Percentiles rank a stretch among this genome's conserved stretches.
These are phyloP conservation scores for Candida succiphila DNA, from an alignment of 805 yeast species.

Conservation along the genomic window DNA sequence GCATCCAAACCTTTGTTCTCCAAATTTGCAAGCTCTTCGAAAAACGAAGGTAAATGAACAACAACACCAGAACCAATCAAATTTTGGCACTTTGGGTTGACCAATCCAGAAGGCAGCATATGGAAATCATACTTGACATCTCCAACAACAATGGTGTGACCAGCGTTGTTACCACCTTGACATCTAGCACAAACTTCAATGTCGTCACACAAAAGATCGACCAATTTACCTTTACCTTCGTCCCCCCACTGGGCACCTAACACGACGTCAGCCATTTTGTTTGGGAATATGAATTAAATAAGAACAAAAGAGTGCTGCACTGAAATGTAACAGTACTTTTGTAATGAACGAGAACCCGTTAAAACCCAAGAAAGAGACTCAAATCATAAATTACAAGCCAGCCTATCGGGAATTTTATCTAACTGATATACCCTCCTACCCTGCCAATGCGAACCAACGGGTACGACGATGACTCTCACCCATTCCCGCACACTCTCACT, in stretches of 20 bases:
- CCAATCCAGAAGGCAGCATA: conserved; percentile 97
- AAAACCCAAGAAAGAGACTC: conserved; percentile 1
- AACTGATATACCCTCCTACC: too few species aligned
- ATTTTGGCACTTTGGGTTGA: conserved; percentile 84
- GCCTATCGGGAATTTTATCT: too few species aligned
- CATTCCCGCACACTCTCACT: too few species aligned
- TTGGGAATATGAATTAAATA: neutral
- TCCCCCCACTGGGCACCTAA: conserved; percentile 99
- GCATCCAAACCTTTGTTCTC: conserved; percentile 76
- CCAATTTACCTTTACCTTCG: conserved; percentile 98
- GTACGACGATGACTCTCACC: too few species aligned
- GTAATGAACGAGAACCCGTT: conserved; percentile 2
- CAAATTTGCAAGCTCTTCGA: conserved; percentile 72
- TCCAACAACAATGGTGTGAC: conserved; percentile 94
- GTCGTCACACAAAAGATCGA: conserved; percentile 87
- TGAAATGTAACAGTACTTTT: neutral
- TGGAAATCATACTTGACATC: conserved; percentile 92
- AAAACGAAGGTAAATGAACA: conserved; percentile 87
- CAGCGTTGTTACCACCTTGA: conserved; percentile 99
- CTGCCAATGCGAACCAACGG: too few species aligned
- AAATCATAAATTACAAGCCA: too few species aligned
- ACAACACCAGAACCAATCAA: conserved; percentile 95
- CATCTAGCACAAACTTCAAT: conserved; percentile 97
- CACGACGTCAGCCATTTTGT: conserved; percentile 75
- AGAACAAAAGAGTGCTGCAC: neutral